A percentile compares a stretch with the other conserved stretches of the same genome.
These are phyloP conservation scores for Tilletia horrida DNA, from an alignment of 1,284 basidiomycete genomes.

Conservation along the genomic window DNA sequence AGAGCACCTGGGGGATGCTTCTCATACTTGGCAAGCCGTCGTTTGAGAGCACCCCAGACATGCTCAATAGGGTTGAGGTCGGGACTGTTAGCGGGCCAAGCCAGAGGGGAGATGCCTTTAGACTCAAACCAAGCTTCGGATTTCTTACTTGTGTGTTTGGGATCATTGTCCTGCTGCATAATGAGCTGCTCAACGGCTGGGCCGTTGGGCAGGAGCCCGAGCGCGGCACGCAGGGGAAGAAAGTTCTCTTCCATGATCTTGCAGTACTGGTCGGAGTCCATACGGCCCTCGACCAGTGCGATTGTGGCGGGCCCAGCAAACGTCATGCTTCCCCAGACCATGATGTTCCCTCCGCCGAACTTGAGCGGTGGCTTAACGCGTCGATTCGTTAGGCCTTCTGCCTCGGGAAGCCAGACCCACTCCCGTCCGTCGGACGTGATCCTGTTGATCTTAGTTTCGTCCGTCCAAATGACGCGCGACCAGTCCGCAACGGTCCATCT, in stretches of 20 bases:
- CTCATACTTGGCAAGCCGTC: conserved; percentile 8
- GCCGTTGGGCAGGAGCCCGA: conserved; percentile 18
- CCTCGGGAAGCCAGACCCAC: conserved; percentile 8
- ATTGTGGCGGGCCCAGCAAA: neutral
- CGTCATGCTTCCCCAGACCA: conserved; percentile 27
- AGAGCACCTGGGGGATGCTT: neutral
- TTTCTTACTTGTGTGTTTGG: conserved; percentile 45
- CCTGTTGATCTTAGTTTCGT: conserved; percentile 23
- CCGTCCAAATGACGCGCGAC: conserved; percentile 22
- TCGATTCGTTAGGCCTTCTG: neutral
- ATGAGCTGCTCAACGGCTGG: conserved; percentile 30
- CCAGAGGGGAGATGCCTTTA: conserved; percentile 39
- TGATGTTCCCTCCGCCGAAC: conserved; percentile 23
- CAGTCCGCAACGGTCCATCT: conserved; percentile 27
- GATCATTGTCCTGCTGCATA: conserved; percentile 56
- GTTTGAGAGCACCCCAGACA: conserved; percentile 42
- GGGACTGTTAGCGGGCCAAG: conserved; percentile 55
- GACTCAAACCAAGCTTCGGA: conserved; percentile 40
- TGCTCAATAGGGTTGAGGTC: conserved; percentile 58
- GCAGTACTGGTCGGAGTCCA: conserved; percentile 53
- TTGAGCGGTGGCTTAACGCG: conserved; percentile 18
- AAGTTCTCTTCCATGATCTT: conserved; percentile 53
- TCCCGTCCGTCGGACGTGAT: conserved; percentile 9
- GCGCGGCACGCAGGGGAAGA: conserved; percentile 28
- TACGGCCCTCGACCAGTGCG: conserved; percentile 34